Conservation (phyloP, 2,329 filamentous ascomycete genomes). For the Tolypocladium tundrense region DNA sequence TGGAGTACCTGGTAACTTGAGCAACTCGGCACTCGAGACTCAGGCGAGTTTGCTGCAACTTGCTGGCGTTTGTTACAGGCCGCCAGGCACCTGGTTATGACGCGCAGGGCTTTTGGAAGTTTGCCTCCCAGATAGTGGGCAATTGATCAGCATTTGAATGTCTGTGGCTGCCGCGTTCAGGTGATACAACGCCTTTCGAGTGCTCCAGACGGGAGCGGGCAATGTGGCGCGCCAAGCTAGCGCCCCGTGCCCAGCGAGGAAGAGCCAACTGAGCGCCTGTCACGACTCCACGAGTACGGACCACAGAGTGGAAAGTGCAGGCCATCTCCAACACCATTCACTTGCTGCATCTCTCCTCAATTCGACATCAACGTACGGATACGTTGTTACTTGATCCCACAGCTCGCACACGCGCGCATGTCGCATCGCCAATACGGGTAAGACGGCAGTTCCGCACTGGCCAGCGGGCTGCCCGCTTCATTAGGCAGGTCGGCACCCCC, state of each 20-base stretch:
- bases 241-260: background rate
- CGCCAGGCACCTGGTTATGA: background rate
- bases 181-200: too few species aligned
- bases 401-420: background rate
- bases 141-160: background rate
- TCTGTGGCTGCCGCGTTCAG: background rate
- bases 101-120: background rate
- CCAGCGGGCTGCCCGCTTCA: background rate
- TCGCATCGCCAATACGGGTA: background rate
- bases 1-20: background rate
- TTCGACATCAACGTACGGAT: background rate
- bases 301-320: background rate
- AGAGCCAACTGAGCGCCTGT: background rate
- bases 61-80: too few species aligned
- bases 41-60: background rate
- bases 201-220: background rate
- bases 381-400: background rate
- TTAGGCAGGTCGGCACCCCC: background rate
- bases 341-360: background rate
- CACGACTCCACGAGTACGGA: too few species aligned
- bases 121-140: background rate
- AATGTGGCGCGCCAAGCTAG: background rate
- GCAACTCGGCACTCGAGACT: background rate
- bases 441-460: background rate
- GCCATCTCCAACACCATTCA: background rate